A percentile compares a stretch with the other conserved stretches of the same genome.
Conservation (phyloP, 2,329 filamentous ascomycete species). For the Hirsutella rhossiliensis region DNA sequence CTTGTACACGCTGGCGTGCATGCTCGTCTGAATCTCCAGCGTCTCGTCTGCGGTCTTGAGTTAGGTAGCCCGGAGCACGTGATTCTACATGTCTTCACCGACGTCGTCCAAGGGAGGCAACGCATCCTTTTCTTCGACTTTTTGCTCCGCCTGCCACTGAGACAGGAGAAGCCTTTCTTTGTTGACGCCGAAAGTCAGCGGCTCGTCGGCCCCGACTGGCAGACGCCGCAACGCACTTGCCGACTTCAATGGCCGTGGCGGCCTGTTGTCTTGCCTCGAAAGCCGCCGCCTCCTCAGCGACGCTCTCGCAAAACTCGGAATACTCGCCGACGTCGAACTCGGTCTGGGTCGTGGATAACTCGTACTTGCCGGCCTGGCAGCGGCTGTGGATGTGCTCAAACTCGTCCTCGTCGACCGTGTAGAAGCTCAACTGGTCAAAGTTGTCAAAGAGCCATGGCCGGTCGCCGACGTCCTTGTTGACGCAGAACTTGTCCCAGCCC, state of each 20-base stretch:
- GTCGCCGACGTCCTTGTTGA: neutral
- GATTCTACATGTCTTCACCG: neutral
- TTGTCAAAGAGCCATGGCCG: conserved; percentile 23
- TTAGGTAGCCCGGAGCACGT: neutral
- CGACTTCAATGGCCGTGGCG: conserved; percentile 8
- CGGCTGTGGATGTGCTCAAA: conserved; percentile 12
- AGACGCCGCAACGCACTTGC: conserved; percentile 9
- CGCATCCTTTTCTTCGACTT: conserved; percentile 5
- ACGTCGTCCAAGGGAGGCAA: neutral
- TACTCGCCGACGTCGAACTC: conserved; percentile 17
- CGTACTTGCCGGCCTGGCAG: conserved; percentile 16
- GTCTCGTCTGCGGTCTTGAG: conserved; percentile 10
- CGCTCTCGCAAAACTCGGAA: conserved; percentile 3
- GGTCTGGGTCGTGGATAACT: conserved; percentile 8
- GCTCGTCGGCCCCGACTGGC: neutral
- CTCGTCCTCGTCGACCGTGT: conserved; percentile 16
- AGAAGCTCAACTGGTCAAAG: conserved; percentile 19
- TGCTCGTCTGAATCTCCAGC: conserved; percentile 14
- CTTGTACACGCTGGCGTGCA: conserved; percentile 40
- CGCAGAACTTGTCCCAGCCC: conserved; percentile 17
- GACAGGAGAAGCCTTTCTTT: conserved; percentile 9
- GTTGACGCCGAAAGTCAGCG: neutral
- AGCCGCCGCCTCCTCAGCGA: conserved; percentile 4
- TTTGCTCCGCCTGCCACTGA: conserved; percentile 17
- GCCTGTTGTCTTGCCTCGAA: conserved; percentile 6